phyloP scores from a whole-genome alignment of 2,329 filamentous ascomycete genomes.

The Cladophialophora psammophila region DNA sequence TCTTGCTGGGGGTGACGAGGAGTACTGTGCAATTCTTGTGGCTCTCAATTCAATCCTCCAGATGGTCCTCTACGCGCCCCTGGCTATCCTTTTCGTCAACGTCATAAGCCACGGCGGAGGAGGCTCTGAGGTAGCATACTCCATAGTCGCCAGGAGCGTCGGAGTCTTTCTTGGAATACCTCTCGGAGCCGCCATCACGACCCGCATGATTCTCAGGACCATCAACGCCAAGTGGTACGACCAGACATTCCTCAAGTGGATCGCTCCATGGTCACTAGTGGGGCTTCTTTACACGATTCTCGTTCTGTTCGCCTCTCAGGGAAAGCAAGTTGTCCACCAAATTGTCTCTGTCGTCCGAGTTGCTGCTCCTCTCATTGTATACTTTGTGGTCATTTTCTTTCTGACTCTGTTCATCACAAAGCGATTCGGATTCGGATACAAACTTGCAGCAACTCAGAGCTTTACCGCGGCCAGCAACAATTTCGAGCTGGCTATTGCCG shows the following conservation, averaged over 20 bases:
- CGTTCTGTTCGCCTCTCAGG: slow-evolving; percentile 84
- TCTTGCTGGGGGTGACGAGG: slow-evolving; percentile 74
- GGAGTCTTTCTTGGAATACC: slow-evolving; percentile 87
- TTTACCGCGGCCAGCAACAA: slow-evolving; percentile 55
- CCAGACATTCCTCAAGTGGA: slow-evolving; percentile 70
- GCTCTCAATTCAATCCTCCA: slow-evolving; percentile 79
- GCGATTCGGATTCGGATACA: slow-evolving; percentile 74
- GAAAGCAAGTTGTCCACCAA: slow-evolving; percentile 77
- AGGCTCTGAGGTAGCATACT: slow-evolving; percentile 59
- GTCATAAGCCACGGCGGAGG: slow-evolving; percentile 65
- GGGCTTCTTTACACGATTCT: slow-evolving; percentile 87
- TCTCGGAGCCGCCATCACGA: slow-evolving; percentile 77
- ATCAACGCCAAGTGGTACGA: slow-evolving; percentile 70
- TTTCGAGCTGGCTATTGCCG: slow-evolving; percentile 57
- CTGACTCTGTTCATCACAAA: slow-evolving; percentile 68
- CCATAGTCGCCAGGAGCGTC: slow-evolving; percentile 76
- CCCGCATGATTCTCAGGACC: slow-evolving; percentile 68
- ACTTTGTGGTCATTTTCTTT: slow-evolving; percentile 79
- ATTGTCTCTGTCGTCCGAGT: slow-evolving; percentile 84
- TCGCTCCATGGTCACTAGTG: slow-evolving; percentile 77
- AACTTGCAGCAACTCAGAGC: slow-evolving; percentile 75
- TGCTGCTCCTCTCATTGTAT: slow-evolving; percentile 79
- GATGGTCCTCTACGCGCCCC: slow-evolving; percentile 74
- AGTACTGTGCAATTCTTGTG: slow-evolving; percentile 83
- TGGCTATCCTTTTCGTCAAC: slow-evolving; percentile 73